Conservation (phyloP, 257 asterid genomes). For the Gentiana macrophylla region DNA sequence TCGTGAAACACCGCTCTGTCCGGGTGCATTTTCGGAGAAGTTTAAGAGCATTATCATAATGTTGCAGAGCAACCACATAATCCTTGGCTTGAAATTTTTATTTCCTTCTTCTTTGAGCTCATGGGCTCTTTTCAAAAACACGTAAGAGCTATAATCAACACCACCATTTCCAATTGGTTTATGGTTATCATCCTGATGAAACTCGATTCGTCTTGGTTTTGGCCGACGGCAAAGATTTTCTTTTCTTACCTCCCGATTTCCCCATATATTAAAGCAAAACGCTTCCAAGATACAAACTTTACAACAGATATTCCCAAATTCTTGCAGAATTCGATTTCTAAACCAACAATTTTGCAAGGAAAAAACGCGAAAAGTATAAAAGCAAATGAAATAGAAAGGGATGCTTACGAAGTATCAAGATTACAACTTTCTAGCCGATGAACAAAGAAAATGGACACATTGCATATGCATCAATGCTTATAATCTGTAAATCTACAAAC, state of each 20-base stretch:
- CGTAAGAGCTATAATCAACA: constrained; percentile 43
- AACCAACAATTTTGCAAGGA: too few species aligned
- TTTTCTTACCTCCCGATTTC: constrained; percentile 85
- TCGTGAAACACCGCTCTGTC: constrained; percentile 92
- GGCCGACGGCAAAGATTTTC: constrained; percentile 36
- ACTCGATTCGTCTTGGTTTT: constrained; percentile 25
- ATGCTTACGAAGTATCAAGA: too few species aligned
- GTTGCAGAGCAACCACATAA: constrained; percentile 64
- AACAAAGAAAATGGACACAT: too few species aligned
- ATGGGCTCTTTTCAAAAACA: constrained; percentile 64
- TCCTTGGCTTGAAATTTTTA: constrained; percentile 74
- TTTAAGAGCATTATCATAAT: constrained; percentile 73
- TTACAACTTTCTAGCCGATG: too few species aligned
- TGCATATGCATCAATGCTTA: too few species aligned
- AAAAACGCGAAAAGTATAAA: too few species aligned
- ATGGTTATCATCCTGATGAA: constrained; percentile 21
- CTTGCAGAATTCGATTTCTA: too few species aligned
- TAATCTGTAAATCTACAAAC: too few species aligned
- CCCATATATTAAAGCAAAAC: constrained; percentile 42
- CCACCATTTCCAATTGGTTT: constrained; percentile 54
- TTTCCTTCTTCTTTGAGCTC: constrained; percentile 97
- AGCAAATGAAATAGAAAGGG: too few species aligned
- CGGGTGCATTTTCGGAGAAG: constrained; percentile 67
- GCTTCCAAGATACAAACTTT: constrained; percentile 24
- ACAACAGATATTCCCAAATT: neutral